Evolutionary conservation across 352 stramenopile species (phyloP).

Genomic region (Phytophthora brassicae): DNA sequence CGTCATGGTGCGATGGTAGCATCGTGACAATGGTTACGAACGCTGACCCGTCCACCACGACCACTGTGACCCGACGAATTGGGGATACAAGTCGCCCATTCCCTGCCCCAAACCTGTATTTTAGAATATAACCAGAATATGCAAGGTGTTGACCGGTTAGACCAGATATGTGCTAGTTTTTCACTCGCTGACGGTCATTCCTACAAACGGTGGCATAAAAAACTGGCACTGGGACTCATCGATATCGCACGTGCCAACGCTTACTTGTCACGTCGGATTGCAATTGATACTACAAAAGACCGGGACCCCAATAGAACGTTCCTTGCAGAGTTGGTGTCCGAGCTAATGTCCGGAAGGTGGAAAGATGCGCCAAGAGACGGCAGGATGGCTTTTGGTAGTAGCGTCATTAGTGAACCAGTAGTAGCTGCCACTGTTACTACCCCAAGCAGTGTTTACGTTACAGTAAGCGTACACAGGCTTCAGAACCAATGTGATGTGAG

Average conservation of each 20-base stretch:
- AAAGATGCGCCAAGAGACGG: background rate
- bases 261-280: background rate
- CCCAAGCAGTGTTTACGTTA: background rate
- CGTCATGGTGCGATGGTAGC: constrained; percentile 3
- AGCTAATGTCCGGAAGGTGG: constrained; percentile 5
- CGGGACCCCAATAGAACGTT: constrained; percentile 3
- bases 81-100: constrained; percentile 7
- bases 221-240: constrained; percentile 18
- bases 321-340: constrained; percentile 3
- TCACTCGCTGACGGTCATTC: constrained; percentile 30
- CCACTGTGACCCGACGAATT: background rate
- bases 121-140: constrained; percentile 38
- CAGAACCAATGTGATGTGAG: background rate
- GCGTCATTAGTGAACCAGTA: too few species aligned
- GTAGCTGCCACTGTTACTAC: background rate
- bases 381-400: constrained; percentile 3
- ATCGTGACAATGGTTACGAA: constrained; percentile 3
- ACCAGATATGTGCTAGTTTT: constrained; percentile 33
- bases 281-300: background rate
- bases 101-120: constrained; percentile 19
- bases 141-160: constrained; percentile 35
- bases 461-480: background rate
- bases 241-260: constrained; percentile 13
- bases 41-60: constrained; percentile 3
- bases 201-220: constrained; percentile 35